Evolutionary conservation across 371 early-diverging fungal species (phyloP), one percentile per base, ranked within the genome.

Genomic region (Lichtheimia corymbifera): DNA sequence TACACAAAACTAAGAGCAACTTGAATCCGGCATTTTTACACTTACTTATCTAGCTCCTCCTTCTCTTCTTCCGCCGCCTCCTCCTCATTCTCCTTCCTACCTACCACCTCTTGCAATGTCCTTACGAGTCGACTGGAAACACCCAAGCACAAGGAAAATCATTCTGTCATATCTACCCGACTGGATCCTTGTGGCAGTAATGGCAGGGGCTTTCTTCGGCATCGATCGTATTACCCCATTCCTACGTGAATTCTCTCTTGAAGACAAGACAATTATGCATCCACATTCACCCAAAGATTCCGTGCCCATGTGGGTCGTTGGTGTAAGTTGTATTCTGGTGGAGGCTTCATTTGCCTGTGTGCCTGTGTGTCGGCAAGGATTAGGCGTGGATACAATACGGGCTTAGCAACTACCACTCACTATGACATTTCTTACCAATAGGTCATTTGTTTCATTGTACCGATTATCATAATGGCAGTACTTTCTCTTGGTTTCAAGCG

Each of bases 181-280:
- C 73, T 91, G 91, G 88, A 24, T 76, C 0, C 67, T 89, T 9
- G 82, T 90, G 17, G 42, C 86, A 1, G 60, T 84, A 14, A 85
- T 91, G 81, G 74, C 82, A 0, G 68, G 64, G 6, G 76, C 73
- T 20, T 89, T 87, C 66, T 82, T 75, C 30, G 67, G 75, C 45
- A 72, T 91, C 51, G 86, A 88, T 55, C 67, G 67, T 25, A 65
- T 90, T 20, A 68, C 81, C 17, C 92, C 93, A 1, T 91, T 80
- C 71, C 85, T 85, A 55, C 83, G 92, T 52, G 72, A 80, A 56
- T 91, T 93, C 70, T 89, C 88, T 14, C 72, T 91, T 24, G 72
- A 76, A 5, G 89, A 93, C 70, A 84, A 76, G 41, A 80, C 85
- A 11, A 87, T 93, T 51, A 79, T 80, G 71, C 84, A 81, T 67